Percentiles rank a stretch among this genome's conserved stretches.
These are phyloP conservation scores for Suillus tomentosus DNA, from an alignment of 768 basidiomycete genomes.

Conservation along the genomic window DNA sequence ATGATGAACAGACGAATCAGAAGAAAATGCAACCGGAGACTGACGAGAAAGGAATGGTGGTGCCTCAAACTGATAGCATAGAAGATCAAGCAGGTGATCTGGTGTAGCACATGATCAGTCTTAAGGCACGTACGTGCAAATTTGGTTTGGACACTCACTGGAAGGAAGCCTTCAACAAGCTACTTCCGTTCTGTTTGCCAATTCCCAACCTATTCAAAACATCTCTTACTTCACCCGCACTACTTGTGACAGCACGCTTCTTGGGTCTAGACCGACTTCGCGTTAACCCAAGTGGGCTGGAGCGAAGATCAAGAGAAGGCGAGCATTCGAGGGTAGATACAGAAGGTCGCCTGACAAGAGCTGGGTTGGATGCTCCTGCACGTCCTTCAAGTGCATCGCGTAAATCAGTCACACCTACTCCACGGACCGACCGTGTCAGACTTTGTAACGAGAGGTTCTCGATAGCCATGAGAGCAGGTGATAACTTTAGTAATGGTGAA, in stretches of 20 bases:
- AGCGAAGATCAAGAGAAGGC: constrained; percentile 47
- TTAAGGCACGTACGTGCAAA: constrained; percentile 11
- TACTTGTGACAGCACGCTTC: constrained; percentile 49
- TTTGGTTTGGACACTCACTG: constrained; percentile 31
- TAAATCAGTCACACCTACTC: constrained; percentile 85
- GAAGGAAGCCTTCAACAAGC: constrained; percentile 72
- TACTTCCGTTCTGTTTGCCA: constrained; percentile 63
- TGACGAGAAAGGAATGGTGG: constrained; percentile 13
- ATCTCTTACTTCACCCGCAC: constrained; percentile 74
- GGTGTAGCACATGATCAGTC: not conserved
- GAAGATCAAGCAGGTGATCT: constrained; percentile 11
- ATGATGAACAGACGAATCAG: constrained; percentile 15
- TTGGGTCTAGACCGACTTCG: constrained; percentile 60
- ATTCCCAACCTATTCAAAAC: constrained; percentile 84
- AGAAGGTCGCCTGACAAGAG: constrained; percentile 67
- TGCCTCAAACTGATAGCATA: not conserved
- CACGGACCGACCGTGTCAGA: constrained; percentile 73
- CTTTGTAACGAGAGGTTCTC: constrained; percentile 90
- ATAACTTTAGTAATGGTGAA: constrained; percentile 76
- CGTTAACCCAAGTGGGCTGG: constrained; percentile 44
- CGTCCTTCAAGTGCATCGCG: constrained; percentile 88
- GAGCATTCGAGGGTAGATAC: constrained; percentile 76
- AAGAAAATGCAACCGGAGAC: constrained; percentile 4
- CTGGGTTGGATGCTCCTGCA: constrained; percentile 78
- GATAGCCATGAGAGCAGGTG: constrained; percentile 86